These are phyloP conservation scores for Mucor lusitanicus DNA, from an alignment of 371 early-diverging fungal genomes.

Conservation along the genomic window DNA sequence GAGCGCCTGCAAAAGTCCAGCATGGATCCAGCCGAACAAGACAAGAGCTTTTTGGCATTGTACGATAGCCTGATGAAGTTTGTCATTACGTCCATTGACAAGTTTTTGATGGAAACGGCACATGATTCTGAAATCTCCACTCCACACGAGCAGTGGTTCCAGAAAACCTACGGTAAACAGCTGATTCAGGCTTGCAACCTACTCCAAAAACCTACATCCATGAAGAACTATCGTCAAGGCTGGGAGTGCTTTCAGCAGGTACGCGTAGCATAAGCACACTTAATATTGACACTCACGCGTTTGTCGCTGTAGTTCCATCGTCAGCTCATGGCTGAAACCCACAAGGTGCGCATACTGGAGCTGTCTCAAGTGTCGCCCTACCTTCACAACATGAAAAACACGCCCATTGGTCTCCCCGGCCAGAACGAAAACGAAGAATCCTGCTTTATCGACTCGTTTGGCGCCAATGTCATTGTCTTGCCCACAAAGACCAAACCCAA, in stretches of 20 bases:
- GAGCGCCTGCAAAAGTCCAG: conserved; percentile 31
- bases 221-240: conserved; percentile 54
- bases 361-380: conserved; percentile 68
- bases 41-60: conserved; percentile 52
- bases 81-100: conserved; percentile 57
- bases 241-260: conserved; percentile 67
- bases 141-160: conserved; percentile 73
- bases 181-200: conserved; percentile 52
- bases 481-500: conserved; percentile 93
- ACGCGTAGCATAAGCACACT: neutral
- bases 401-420: conserved; percentile 72
- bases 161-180: conserved; percentile 50
- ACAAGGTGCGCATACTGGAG: conserved; percentile 57
- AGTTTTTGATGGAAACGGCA: conserved; percentile 42
- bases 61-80: conserved; percentile 64
- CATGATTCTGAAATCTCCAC: conserved; percentile 42
- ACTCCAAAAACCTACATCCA: conserved; percentile 56
- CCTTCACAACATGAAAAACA: conserved; percentile 49
- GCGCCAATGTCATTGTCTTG: conserved; percentile 60
- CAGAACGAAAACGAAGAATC: conserved; percentile 22
- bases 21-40: conserved; percentile 39
- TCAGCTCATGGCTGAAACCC: conserved; percentile 60
- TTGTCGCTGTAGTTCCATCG: conserved; percentile 37
- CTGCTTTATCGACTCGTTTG: conserved; percentile 61
- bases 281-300: neutral